phyloP scores from a whole-genome alignment of 352 stramenopile species.

The Pythium periplocum region DNA sequence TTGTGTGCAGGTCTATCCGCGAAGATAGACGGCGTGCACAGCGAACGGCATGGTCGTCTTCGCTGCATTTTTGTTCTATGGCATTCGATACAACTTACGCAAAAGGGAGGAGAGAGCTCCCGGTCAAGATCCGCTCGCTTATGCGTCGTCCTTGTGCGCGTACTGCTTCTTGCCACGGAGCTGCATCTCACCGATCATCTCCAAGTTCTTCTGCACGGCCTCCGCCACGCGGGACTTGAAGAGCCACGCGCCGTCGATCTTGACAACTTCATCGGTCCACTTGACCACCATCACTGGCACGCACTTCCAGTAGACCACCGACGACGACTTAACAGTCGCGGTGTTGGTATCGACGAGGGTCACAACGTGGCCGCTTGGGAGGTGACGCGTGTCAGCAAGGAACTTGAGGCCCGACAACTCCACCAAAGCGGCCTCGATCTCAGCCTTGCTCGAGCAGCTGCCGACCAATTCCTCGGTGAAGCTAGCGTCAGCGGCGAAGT shows the following conservation, averaged over 20 bases:
- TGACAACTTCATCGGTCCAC: constrained; percentile 74
- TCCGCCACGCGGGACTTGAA: constrained; percentile 70
- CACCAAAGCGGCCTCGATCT: constrained; percentile 68
- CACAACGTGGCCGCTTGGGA: constrained; percentile 79
- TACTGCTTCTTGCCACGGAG: constrained; percentile 87
- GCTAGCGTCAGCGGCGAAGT: constrained; percentile 69
- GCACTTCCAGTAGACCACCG: constrained; percentile 84
- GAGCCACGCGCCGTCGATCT: constrained; percentile 65
- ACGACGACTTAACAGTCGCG: constrained; percentile 55
- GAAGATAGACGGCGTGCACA: too few species aligned
- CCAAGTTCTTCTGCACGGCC: constrained; percentile 84
- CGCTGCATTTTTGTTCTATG: constrained; percentile 5
- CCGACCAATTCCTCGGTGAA: constrained; percentile 76
- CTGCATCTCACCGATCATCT: constrained; percentile 88
- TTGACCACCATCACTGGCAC: constrained; percentile 79
- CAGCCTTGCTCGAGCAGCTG: constrained; percentile 46
- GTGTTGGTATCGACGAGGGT: constrained; percentile 45
- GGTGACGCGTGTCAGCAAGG: constrained; percentile 71
- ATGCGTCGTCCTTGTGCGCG: constrained; percentile 45
- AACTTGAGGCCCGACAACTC: constrained; percentile 76
- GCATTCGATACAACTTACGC: background rate
- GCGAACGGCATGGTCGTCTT: background rate
- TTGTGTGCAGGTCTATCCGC: too few species aligned
- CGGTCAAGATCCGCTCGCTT: background rate
- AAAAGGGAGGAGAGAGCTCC: background rate